Evolutionary conservation across 768 basidiomycete genomes (phyloP).

Genomic region (Tylopilus felleus): DNA sequence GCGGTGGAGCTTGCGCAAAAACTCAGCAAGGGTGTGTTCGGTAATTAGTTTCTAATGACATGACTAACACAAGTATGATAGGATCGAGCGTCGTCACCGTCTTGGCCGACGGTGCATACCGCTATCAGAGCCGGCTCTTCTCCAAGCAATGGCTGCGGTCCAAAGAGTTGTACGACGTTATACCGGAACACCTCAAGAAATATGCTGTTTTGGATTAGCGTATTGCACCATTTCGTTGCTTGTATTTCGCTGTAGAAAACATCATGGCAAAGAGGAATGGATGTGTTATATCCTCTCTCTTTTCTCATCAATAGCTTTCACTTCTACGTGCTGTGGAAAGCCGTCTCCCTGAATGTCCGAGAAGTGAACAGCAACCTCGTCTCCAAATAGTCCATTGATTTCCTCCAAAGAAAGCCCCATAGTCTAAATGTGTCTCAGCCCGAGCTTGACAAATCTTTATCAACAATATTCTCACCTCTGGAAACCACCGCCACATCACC

Average conservation of each 20-base stretch:
- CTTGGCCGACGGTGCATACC: constrained; percentile 92
- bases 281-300: background rate
- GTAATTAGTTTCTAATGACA: background rate
- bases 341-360: too few relatives aligned
- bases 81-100: constrained; percentile 86
- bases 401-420: too few relatives aligned
- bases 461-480: background rate
- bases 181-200: constrained; percentile 82
- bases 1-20: constrained; percentile 84
- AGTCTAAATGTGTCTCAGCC: background rate
- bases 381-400: too few relatives aligned
- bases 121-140: constrained; percentile 95
- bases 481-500: background rate
- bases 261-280: background rate
- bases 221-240: background rate
- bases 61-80: constrained; percentile 27
- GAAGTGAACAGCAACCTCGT: too few relatives aligned
- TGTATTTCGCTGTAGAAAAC: background rate
- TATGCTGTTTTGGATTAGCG: constrained; percentile 79
- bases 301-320: background rate
- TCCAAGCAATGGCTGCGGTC: constrained; percentile 86
- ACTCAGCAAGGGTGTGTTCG: constrained; percentile 68
- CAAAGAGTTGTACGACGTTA: constrained; percentile 73
- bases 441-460: background rate
- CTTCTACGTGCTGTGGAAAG: background rate